Evolutionary conservation across 2,329 filamentous ascomycete genomes (phyloP).

Genomic region (Aspergillus sp.): DNA sequence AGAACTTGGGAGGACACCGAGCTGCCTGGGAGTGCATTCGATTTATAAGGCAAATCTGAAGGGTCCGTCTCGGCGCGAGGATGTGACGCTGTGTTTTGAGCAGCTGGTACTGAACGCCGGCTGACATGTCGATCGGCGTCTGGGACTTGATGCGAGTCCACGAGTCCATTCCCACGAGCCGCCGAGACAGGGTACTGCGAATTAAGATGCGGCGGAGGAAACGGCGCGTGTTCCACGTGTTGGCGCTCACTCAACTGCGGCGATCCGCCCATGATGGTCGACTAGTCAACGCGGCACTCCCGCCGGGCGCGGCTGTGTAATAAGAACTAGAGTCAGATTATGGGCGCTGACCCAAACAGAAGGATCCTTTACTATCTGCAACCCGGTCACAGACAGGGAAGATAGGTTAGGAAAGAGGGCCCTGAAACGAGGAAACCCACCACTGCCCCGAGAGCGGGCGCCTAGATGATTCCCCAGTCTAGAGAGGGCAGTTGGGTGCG

Average conservation of each 20-base stretch:
- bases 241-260: constrained; percentile 15
- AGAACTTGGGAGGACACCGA: background rate
- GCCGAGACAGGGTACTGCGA: constrained; percentile 11
- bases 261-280: constrained; percentile 12
- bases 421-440: background rate
- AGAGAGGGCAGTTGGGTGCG: constrained; percentile 14
- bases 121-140: background rate
- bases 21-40: background rate
- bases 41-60: background rate
- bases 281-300: background rate
- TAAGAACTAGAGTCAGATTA: background rate
- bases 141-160: background rate
- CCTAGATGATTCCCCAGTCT: background rate
- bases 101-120: background rate
- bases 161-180: background rate
- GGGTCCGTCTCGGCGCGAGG: background rate
- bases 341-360: background rate
- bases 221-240: constrained; percentile 19
- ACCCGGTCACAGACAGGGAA: background rate
- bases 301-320: constrained; percentile 4
- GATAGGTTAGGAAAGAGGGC: background rate
- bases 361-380: background rate
- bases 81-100: background rate
- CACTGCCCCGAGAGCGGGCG: background rate
- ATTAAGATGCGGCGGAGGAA: constrained; percentile 21